Conservation (phyloP, 2,329 filamentous ascomycete species). For the Fusarium succisae region DNA sequence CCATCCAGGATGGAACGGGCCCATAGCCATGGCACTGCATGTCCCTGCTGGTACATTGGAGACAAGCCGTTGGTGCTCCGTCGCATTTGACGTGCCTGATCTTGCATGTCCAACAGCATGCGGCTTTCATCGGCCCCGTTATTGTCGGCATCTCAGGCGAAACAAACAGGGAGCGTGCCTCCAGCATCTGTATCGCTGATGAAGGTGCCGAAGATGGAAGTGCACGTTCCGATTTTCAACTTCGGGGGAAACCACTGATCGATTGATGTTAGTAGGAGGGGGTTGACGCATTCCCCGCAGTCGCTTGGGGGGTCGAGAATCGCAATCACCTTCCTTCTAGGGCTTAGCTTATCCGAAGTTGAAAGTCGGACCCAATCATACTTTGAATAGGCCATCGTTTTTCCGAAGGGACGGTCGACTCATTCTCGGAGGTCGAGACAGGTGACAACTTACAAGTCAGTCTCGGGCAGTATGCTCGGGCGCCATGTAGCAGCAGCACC, state of each 20-base stretch:
- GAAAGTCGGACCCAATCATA: fast-evolving
- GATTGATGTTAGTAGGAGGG: background rate
- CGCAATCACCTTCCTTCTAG: background rate
- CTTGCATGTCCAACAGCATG: background rate
- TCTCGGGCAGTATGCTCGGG: background rate
- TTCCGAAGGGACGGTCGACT: no score
- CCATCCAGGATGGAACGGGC: background rate
- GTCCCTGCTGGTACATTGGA: background rate
- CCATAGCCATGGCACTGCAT: background rate
- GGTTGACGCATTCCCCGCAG: background rate
- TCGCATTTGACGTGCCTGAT: background rate
- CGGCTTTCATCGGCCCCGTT: background rate
- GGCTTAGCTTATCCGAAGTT: background rate
- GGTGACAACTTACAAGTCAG: no score
- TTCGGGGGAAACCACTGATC: background rate
- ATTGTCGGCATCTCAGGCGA: no score
- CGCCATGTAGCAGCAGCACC: fast-evolving
- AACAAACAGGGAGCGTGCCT: no score
- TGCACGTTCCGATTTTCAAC: background rate
- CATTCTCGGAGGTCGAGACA: background rate
- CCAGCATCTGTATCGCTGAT: background rate
- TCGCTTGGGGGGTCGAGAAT: background rate
- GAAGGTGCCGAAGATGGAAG: background rate
- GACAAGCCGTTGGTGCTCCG: background rate
- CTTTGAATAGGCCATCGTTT: fast-evolving